Base-by-base conservation (phyloP, 2,329 filamentous ascomycete genomes). In the Elsinoe ampelina region DNA sequence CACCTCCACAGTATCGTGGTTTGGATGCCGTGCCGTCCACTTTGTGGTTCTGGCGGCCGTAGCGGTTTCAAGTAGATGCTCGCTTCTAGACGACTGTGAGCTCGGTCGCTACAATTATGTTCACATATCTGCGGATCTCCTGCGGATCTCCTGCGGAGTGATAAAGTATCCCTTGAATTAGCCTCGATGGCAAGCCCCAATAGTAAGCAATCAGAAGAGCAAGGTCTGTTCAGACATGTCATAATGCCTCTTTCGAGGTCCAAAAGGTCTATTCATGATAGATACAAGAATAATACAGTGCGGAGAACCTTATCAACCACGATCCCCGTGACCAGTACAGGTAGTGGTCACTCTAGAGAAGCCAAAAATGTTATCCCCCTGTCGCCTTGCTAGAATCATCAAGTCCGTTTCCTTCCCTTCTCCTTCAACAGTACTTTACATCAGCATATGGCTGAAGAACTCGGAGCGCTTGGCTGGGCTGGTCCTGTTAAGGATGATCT, bases 401-500 rank as follows among this genome's bases (percentile, higher is more conserved):
- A 17, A 30, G 26, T 30, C 26, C 26, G 7, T 30, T 30, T 8
- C 26, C 26, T 19, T 35, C 47, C 32, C 4, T 38, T 15, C 12
- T 15, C 22, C 19, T 26, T 17, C n/a, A 13, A 51, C 5, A 51
- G 26, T 30, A 5, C 26, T 36, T 51, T 51, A 51, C 47, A 51
- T 51, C 12, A 51, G 47, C 47, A 51, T 51, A 11, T 51, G 20
- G 47, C 47, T 36, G 47, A 51, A 51, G 47, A 51, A 51, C 30
- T 51, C 47, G 13, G 47, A 51, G 10, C 47, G 47, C 47, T 51
- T 51, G 32, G 47, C 17, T 10, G 47, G 47, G 30, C 47, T 51
- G 3, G 30, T 51, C 47, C 15, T 35, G 54, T 60, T 57, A 43
- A 65, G 51, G 30, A 66, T 52, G 60, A 64, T 65, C 35, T 62